These are phyloP conservation scores for Coniochaeta ligniaria DNA, from an alignment of 2,329 filamentous ascomycete species.

Conservation along the genomic window DNA sequence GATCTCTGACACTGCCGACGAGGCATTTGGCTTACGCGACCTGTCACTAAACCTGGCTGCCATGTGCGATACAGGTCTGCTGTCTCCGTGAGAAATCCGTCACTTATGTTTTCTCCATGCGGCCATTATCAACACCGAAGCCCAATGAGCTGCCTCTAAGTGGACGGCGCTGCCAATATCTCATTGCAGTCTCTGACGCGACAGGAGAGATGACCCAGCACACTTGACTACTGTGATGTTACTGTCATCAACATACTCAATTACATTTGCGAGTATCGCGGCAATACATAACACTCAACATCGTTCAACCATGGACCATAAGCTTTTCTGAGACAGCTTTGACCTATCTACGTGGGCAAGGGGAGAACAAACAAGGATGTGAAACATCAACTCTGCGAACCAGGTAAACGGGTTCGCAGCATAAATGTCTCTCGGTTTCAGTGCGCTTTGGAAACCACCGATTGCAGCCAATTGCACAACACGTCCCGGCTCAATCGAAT, in stretches of 20 bases:
- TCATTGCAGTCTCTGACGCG: not conserved
- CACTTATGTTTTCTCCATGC: too few species aligned
- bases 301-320: not conserved
- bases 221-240: not conserved
- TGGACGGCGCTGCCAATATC: not conserved
- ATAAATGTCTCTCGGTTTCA: conserved; percentile 1
- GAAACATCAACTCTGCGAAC: not conserved
- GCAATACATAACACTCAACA: not conserved
- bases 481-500: not conserved
- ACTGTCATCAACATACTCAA: not conserved
- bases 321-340: not conserved
- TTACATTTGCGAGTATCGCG: not conserved
- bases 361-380: not conserved
- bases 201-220: not conserved
- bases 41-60: not conserved
- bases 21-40: not conserved
- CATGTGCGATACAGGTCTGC: not conserved
- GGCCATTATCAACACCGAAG: not conserved
- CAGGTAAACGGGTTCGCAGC: not conserved
- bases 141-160: not conserved
- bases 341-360: not conserved
- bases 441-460: not conserved
- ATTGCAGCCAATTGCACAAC: not conserved
- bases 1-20: not conserved
- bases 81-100: not conserved